Evolutionary conservation across 257 asterid species (phyloP).

Genomic region (Catharanthus roseus): DNA sequence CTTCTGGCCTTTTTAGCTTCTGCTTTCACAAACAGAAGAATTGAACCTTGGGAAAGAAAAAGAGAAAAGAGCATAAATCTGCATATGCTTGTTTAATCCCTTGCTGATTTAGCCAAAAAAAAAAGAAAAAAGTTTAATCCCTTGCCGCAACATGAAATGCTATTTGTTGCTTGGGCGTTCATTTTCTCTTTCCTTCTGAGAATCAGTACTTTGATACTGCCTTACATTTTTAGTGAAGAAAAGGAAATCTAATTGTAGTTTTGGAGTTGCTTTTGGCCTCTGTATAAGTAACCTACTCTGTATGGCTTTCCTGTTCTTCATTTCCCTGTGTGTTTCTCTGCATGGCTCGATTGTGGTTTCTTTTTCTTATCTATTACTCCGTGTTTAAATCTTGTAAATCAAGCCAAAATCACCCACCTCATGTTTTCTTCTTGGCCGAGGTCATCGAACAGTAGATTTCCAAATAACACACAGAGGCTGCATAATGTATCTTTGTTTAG

Average conservation of each 20-base stretch:
- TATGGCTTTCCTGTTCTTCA: not conserved
- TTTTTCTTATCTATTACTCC: not conserved
- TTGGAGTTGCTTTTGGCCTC: not conserved
- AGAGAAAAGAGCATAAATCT: not conserved
- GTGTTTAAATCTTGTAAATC: not conserved
- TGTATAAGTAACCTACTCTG: not conserved
- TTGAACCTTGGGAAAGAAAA: not conserved
- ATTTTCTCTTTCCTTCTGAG: not conserved
- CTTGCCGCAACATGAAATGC: not conserved
- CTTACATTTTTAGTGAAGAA: no score
- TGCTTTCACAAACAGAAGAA: not conserved
- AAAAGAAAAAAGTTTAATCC: no score
- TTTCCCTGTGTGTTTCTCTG: not conserved
- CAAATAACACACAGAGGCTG: not conserved
- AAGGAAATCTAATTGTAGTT: not conserved
- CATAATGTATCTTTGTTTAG: not conserved
- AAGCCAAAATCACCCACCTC: not conserved
- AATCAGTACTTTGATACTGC: not conserved
- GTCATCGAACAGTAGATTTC: no score
- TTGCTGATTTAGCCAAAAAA: no score
- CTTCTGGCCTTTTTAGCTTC: not conserved
- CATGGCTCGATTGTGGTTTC: not conserved
- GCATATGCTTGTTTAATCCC: not conserved
- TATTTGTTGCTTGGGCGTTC: not conserved
- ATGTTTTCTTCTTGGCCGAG: no score